Evolutionary conservation across 1,139 yeast genomes (phyloP), one percentile per base, ranked within the genome.

Genomic region (Wickerhamomyces sp.): DNA sequence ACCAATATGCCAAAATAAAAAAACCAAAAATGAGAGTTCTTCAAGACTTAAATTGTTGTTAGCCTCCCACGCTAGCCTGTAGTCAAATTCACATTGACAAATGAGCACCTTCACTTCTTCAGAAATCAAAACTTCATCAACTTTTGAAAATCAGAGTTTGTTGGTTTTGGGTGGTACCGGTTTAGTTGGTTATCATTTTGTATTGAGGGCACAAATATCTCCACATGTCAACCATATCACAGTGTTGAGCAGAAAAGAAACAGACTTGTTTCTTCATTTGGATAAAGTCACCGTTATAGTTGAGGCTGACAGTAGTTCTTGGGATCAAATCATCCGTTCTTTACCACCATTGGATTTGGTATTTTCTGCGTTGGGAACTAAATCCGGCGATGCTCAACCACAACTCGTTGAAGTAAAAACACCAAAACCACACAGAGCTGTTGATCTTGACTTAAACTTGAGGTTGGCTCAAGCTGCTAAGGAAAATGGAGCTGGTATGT

Each of bases 181-280:
- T 9, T 31, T 47, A 14, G 39, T 43, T 17, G 51, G 51, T 4
- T 42, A 41, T 3, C 24, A 40, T 12, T 45, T 46, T 28, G 16
- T 43, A 7, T 23, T 32, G 27, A 39, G 36, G 29, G 41, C 40
- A 10, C 40, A 42, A 19, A 20, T 18, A 9, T 42, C 45, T 3
- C 25, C 18, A 8, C 26, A 31, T 19, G 35, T 35, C 14, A 29
- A 17, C 5, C 50, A 61, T 3, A 55, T 82, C 10, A 75, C 76
- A 38, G 71, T 81, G 4, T 65, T 83, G 8, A 13, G 46, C 11
- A 36, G 45, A 35, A 30, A 35, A 13, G 16, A 26, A 3, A 30
- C 28, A 2, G 20, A 16, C 2, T 16, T 31, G 12, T 35, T 36
- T 12, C n/a, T 26, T 3, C 9, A 15, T 1, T 13, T 25, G n/a